phyloP scores from a whole-genome alignment of 2,329 filamentous ascomycete genomes.

The Pseudocercospora vitis region DNA sequence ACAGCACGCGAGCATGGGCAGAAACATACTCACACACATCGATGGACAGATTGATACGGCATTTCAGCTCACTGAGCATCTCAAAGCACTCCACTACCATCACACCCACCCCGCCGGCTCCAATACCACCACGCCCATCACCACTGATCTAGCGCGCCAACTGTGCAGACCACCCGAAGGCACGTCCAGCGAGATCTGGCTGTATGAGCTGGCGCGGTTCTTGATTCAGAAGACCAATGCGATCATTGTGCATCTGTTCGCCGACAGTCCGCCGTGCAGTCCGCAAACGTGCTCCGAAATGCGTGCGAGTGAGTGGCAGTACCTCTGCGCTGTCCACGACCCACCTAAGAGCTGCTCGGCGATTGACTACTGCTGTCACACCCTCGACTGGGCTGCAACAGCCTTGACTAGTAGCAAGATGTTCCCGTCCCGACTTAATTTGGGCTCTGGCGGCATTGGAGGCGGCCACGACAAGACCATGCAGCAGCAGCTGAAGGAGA shows the following conservation, averaged over 20 bases:
- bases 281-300: conserved; percentile 91
- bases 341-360: conserved; percentile 95
- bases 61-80: conserved; percentile 95
- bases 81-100: conserved; percentile 85
- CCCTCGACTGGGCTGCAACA: conserved; percentile 95
- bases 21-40: conserved; percentile 24
- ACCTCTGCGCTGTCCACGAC: conserved; percentile 95
- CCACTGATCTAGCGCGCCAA: conserved; percentile 69
- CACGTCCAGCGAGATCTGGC: conserved; percentile 86
- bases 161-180: conserved; percentile 78
- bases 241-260: conserved; percentile 88
- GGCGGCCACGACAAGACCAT: conserved; percentile 39
- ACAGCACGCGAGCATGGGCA: neutral
- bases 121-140: conserved; percentile 77
- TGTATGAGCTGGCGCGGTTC: conserved; percentile 96
- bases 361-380: conserved; percentile 99
- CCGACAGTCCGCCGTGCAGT: conserved; percentile 86
- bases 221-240: conserved; percentile 92
- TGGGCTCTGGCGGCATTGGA: conserved; percentile 44
- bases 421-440: conserved; percentile 79
- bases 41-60: conserved; percentile 82
- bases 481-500: conserved; percentile 69
- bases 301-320: conserved; percentile 99
- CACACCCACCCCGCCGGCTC: conserved; percentile 69
- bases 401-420: conserved; percentile 92